Percentiles rank a stretch among this genome's conserved stretches.
phyloP scores from a whole-genome alignment of 768 basidiomycete species.

The Boletus subcaerulescens region DNA sequence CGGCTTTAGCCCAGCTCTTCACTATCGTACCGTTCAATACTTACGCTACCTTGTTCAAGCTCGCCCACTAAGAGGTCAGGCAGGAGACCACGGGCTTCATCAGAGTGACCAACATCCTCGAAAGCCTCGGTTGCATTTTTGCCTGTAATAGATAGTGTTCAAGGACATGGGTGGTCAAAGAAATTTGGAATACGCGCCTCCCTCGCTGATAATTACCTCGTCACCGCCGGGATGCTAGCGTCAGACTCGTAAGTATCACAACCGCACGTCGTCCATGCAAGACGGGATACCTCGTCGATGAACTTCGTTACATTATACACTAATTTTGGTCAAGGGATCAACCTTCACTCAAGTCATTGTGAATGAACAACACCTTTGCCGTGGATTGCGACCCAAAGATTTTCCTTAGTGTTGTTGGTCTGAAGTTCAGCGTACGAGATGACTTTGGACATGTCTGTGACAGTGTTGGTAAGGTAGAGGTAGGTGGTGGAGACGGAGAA shows the following conservation, averaged over 20 bases:
- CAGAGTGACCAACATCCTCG: conserved; percentile 98
- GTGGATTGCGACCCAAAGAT: conserved; percentile 78
- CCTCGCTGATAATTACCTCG: conserved; percentile 93
- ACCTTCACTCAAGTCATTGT: background rate
- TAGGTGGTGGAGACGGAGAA: conserved; percentile 9
- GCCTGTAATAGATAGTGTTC: conserved; percentile 47
- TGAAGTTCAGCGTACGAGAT: conserved; percentile 76
- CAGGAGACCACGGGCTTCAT: conserved; percentile 89
- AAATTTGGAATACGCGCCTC: conserved; percentile 53
- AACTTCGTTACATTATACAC: conserved; percentile 95
- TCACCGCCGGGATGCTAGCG: conserved; percentile 93
- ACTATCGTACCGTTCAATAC: conserved; percentile 22
- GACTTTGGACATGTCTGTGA: conserved; percentile 45
- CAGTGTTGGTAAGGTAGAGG: conserved; percentile 6
- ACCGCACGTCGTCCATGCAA: background rate
- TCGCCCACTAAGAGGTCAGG: conserved; percentile 78
- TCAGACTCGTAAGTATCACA: conserved; percentile 5
- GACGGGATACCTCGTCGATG: conserved; percentile 77
- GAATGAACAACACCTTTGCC: conserved; percentile 60
- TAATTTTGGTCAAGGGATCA: conserved; percentile 31
- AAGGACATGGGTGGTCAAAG: background rate
- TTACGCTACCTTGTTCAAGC: conserved; percentile 68
- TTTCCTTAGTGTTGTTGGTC: conserved; percentile 69
- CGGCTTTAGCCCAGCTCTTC: conserved; percentile 1
- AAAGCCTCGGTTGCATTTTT: conserved; percentile 98